Conservation (phyloP, 768 basidiomycete species). For the Mycena alexandri region DNA sequence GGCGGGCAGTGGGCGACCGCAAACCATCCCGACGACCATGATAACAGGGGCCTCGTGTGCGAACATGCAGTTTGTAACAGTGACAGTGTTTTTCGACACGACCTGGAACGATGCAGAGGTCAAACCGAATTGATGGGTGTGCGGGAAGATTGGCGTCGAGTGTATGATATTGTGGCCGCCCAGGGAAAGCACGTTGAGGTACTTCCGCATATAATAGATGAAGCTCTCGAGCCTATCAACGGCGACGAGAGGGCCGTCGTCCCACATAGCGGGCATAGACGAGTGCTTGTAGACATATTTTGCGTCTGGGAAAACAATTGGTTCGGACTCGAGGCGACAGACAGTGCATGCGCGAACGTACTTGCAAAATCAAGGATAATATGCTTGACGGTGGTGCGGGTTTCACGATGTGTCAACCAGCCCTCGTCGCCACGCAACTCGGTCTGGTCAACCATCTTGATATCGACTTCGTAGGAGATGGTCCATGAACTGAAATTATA, state of each 20-base stretch:
- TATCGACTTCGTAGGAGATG: conserved; percentile 11
- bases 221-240: conserved; percentile 17
- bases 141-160: conserved; percentile 21
- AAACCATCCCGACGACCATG: conserved; percentile 11
- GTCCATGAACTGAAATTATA: conserved; percentile 7
- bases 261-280: conserved; percentile 16
- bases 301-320: conserved; percentile 5
- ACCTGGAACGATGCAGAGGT: conserved; percentile 29
- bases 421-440: conserved; percentile 3
- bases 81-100: conserved; percentile 12
- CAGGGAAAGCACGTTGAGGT: conserved; percentile 7
- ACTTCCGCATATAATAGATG: conserved; percentile 21
- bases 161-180: conserved; percentile 28
- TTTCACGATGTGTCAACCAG: conserved; percentile 1
- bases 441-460: conserved; percentile 20
- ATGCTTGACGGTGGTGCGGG: conserved; percentile 2
- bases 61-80: conserved; percentile 17
- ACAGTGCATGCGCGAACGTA: conserved; percentile 1
- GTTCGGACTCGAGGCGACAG: not conserved
- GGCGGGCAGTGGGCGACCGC: not conserved
- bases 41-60: conserved; percentile 20
- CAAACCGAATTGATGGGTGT: conserved; percentile 3
- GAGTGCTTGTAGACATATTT: conserved; percentile 20
- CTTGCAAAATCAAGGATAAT: conserved; percentile 15
- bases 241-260: not conserved